Conservation (phyloP, 2,329 filamentous ascomycete genomes). For the Keithomyces neogunnii region DNA sequence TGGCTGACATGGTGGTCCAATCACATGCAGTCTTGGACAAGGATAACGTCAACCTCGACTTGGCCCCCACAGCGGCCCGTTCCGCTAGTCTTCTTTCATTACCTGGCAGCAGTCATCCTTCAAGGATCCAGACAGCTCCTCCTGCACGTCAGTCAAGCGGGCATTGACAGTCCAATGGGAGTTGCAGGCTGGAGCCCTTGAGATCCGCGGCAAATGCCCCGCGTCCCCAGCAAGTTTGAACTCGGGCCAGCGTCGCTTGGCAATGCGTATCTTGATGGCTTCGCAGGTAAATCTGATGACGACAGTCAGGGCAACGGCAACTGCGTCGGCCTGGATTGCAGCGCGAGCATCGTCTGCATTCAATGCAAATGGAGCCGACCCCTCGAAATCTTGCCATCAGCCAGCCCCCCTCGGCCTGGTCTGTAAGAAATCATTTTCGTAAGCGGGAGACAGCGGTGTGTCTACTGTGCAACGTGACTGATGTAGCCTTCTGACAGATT, state of each 20-base stretch:
- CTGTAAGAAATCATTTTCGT: too few species aligned
- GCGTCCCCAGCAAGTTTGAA: neutral
- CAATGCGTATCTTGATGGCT: conserved; percentile 3
- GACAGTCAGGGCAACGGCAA: too few species aligned
- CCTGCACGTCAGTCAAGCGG: neutral
- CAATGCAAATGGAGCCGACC: too few species aligned
- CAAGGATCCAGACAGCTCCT: neutral
- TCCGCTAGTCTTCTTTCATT: neutral
- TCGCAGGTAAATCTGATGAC: neutral
- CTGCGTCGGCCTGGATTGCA: too few species aligned
- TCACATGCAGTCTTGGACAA: neutral
- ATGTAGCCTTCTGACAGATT: too few species aligned
- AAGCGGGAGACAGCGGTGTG: too few species aligned
- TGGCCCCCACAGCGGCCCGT: neutral
- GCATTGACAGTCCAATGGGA: neutral
- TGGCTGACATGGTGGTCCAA: too few species aligned
- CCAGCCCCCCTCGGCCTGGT: too few species aligned
- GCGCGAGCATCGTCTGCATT: too few species aligned
- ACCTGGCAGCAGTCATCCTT: neutral
- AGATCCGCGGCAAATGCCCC: neutral
- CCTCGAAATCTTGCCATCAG: too few species aligned
- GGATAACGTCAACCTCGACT: neutral
- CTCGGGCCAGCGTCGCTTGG: neutral
- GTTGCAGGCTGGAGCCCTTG: neutral
- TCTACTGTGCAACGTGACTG: too few species aligned